Percentiles rank a stretch among this genome's conserved stretches.
Evolutionary conservation across 202 grass and related monocot species (phyloP).

Genomic region (Bolboschoenoplectus hybrid): DNA sequence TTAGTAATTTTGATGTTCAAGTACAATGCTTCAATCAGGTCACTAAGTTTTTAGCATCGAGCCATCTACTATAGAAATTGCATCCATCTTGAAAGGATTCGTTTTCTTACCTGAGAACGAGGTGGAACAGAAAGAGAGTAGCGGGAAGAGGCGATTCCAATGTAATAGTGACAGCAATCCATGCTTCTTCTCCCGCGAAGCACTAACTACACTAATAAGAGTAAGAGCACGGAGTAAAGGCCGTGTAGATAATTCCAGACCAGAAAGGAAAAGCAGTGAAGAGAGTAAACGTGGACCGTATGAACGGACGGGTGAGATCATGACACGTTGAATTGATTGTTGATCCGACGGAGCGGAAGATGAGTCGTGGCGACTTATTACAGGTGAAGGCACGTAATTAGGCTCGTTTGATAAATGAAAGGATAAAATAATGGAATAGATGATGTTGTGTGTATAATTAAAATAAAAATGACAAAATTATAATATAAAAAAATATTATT

Average conservation of each 20-base stretch:
- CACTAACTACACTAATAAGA: no score
- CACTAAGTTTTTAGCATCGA: not conserved
- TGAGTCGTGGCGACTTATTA: slow-evolving; percentile 17
- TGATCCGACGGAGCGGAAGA: slow-evolving; percentile 5
- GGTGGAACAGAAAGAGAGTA: slow-evolving; percentile 24
- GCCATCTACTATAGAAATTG: not conserved
- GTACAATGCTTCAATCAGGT: not conserved
- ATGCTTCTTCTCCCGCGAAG: slow-evolving; percentile 21
- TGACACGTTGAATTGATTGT: not conserved
- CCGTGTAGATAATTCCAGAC: slow-evolving; percentile 23
- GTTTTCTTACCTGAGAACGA: slow-evolving; percentile 40
- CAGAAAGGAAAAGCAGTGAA: not conserved
- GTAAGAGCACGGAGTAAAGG: not conserved
- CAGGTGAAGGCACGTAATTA: no score
- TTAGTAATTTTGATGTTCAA: no score
- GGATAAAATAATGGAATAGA: no score
- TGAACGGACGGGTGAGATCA: not conserved
- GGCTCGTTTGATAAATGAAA: no score
- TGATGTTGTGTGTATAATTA: no score
- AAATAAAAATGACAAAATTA: no score
- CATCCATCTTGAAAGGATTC: not conserved
- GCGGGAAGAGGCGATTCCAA: slow-evolving; percentile 24
- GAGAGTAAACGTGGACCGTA: slow-evolving; percentile 34
- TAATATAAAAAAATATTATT: no score
- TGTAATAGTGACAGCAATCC: slow-evolving; percentile 37